These are phyloP conservation scores for Diaporthe citrichinensis DNA, from an alignment of 2,329 filamentous ascomycete species.

Conservation along the genomic window DNA sequence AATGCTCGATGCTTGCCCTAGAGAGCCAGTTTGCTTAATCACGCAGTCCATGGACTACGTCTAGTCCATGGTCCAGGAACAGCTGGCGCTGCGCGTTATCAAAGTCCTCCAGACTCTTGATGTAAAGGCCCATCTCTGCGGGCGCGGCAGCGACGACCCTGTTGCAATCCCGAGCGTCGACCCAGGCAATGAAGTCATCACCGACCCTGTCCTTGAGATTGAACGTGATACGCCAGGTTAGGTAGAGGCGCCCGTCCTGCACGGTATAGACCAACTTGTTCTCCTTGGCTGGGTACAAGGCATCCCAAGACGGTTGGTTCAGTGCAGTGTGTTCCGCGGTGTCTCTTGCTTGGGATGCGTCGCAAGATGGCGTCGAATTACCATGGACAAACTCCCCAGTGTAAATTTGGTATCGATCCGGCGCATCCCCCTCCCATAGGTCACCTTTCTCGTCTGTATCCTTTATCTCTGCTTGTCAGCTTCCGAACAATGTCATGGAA, in stretches of 20 bases:
- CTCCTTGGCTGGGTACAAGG: not conserved
- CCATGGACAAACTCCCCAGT: not conserved
- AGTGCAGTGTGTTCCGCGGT: not conserved
- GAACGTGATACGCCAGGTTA: not conserved
- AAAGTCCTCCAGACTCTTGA: not conserved
- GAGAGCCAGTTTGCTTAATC: not conserved
- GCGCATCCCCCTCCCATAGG: no score
- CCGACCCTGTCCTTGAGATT: not conserved
- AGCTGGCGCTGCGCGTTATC: not conserved
- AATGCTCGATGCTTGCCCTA: not conserved
- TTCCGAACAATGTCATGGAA: not conserved
- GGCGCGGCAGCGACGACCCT: not conserved
- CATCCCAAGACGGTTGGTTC: not conserved
- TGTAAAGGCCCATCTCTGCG: not conserved
- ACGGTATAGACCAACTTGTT: not conserved
- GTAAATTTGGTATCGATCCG: not conserved
- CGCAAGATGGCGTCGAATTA: not conserved
- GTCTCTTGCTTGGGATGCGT: not conserved
- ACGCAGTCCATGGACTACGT: accelerated
- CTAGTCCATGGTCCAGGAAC: not conserved
- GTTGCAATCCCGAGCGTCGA: not conserved
- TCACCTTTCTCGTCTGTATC: no score
- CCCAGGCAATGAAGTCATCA: not conserved
- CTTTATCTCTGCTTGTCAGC: not conserved
- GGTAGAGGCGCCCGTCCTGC: not conserved